phyloP scores from a whole-genome alignment of 78 protist species.

The Chrysochromulina tobinii region DNA sequence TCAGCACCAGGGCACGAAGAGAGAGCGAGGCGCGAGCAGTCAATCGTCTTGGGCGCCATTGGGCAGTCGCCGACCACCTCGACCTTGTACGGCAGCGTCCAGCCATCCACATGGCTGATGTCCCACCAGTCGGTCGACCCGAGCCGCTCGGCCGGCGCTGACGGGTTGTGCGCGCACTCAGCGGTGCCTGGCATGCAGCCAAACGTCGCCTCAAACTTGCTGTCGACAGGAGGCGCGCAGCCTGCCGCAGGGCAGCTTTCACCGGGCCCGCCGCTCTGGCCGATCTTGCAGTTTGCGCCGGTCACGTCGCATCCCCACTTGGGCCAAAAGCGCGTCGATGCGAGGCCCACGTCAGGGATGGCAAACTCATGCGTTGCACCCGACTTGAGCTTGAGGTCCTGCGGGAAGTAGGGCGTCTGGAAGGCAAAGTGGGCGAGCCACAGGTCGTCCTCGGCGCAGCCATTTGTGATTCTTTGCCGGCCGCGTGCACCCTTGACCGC shows the following conservation, averaged over 20 bases:
- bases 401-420: neutral
- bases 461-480: neutral
- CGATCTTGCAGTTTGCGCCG: neutral
- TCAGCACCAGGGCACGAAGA: neutral
- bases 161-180: neutral
- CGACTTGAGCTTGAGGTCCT: neutral
- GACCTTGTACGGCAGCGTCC: conserved; percentile 23
- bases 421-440: neutral
- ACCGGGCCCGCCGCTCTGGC: conserved; percentile 9
- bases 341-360: neutral
- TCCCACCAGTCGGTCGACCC: conserved; percentile 7
- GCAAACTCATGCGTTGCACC: neutral
- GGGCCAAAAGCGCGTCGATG: conserved; percentile 15
- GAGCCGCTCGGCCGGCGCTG: neutral
- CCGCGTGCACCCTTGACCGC: no score
- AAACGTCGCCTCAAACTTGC: neutral
- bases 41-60: neutral
- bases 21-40: neutral
- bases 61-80: neutral
- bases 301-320: neutral
- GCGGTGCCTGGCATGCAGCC: neutral
- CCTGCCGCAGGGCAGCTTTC: neutral
- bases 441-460: neutral
- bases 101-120: neutral
- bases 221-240: conserved; percentile 12